phyloP scores from a whole-genome alignment of 805 yeast species.

The Pichia phayaonensis region DNA sequence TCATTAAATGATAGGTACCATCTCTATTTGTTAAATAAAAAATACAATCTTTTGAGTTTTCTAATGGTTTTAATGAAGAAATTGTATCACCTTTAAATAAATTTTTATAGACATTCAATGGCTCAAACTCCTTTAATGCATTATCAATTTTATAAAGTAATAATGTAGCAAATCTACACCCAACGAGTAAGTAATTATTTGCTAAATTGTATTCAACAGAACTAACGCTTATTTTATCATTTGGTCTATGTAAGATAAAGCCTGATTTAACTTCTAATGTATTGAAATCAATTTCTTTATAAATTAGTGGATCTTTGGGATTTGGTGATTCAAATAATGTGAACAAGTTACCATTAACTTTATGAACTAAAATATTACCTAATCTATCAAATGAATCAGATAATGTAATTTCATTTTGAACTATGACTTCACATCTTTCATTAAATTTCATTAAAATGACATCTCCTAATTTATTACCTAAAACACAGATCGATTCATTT shows the following conservation, averaged over 20 bases:
- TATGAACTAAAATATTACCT: constrained; percentile 39
- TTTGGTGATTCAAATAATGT: constrained; percentile 61
- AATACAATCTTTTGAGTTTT: constrained; percentile 9
- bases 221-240: constrained; percentile 46
- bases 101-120: constrained; percentile 34
- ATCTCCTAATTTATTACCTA: constrained; percentile 34
- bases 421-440: constrained; percentile 25
- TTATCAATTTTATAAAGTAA: constrained; percentile 41
- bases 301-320: constrained; percentile 45
- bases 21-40: constrained; percentile 54
- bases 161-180: constrained; percentile 65
- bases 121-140: constrained; percentile 18
- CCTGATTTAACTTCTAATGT: constrained; percentile 21
- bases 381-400: constrained; percentile 33
- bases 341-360: constrained; percentile 24
- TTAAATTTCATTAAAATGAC: constrained; percentile 36
- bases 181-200: constrained; percentile 44
- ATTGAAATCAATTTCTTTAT: constrained; percentile 30
- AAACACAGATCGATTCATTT: constrained; percentile 15
- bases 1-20: constrained; percentile 47
- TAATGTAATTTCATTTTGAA: constrained; percentile 17
- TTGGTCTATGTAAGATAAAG: constrained; percentile 19
- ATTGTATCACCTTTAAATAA: constrained; percentile 62
- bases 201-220: constrained; percentile 38
- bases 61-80: constrained; percentile 42